A percentile compares a stretch with the other conserved stretches of the same genome.
Conservation (phyloP, 2,329 filamentous ascomycete genomes). For the Macrophomina phaseolina region DNA sequence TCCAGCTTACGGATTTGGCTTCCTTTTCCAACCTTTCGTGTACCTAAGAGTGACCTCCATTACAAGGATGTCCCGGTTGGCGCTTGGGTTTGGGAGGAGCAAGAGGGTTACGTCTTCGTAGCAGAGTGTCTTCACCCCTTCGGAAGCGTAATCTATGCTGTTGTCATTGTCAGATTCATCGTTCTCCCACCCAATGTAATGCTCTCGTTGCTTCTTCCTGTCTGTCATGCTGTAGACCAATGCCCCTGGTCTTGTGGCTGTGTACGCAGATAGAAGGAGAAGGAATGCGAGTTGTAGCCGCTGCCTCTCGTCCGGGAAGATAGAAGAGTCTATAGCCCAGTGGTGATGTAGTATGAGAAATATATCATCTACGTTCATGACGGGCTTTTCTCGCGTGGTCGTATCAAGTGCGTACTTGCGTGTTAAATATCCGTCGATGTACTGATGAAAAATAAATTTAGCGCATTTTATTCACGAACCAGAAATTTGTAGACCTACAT, state of each 20-base stretch:
- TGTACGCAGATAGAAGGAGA: conserved; percentile 34
- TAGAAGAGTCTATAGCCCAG: conserved; percentile 32
- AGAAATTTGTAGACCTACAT: neutral
- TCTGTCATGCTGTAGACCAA: conserved; percentile 30
- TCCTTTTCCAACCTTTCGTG: neutral
- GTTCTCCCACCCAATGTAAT: neutral
- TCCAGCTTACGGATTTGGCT: neutral
- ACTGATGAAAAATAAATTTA: neutral
- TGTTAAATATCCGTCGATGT: neutral
- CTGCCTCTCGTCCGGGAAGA: conserved; percentile 32
- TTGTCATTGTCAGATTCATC: neutral
- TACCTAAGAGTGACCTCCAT: neutral
- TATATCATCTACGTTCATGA: conserved; percentile 34
- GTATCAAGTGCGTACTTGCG: conserved; percentile 29
- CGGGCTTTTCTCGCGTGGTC: conserved; percentile 34
- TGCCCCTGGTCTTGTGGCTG: conserved; percentile 31
- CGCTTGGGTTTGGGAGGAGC: neutral
- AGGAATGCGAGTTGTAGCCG: conserved; percentile 33
- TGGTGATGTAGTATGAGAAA: conserved; percentile 34
- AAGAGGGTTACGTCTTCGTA: neutral
- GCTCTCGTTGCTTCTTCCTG: conserved; percentile 13
- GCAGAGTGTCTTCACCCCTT: neutral
- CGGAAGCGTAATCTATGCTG: neutral
- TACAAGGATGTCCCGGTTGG: neutral
- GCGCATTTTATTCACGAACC: neutral